Percentiles rank a stretch among this genome's conserved stretches.
These are phyloP conservation scores for Zea mays DNA, from an alignment of 176 grass and related monocot genomes.

Conservation along the genomic window DNA sequence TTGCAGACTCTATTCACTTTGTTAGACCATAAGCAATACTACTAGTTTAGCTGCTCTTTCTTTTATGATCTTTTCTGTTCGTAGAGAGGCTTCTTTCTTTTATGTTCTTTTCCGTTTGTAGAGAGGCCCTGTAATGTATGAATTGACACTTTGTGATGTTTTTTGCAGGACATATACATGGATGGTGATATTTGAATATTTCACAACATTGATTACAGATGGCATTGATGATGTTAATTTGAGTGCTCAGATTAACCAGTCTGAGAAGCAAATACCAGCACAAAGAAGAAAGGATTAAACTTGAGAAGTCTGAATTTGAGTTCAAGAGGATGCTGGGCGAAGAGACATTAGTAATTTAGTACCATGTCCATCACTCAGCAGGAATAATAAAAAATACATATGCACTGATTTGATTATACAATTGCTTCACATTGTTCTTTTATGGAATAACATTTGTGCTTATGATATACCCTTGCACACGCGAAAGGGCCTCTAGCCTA, in stretches of 20 bases:
- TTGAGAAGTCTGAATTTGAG: neutral
- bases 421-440: no score
- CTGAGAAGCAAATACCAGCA: neutral
- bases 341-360: neutral
- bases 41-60: neutral
- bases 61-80: neutral
- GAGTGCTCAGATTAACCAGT: neutral
- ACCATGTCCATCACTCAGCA: neutral
- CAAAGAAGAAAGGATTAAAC: neutral
- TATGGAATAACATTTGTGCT: neutral
- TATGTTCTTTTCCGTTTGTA: neutral
- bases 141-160: neutral
- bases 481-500: no score
- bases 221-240: neutral
- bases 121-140: neutral
- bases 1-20: neutral
- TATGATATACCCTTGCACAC: neutral
- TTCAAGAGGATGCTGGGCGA: neutral
- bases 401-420: no score
- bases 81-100: neutral
- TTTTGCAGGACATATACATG: neutral
- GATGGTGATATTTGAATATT: neutral
- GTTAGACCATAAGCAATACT: neutral
- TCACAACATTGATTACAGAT: neutral
- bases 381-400: neutral